Evolutionary conservation across 2,329 filamentous ascomycete species (phyloP), one percentile per base, ranked within the genome.

Genomic region (Alternaria postmessia): DNA sequence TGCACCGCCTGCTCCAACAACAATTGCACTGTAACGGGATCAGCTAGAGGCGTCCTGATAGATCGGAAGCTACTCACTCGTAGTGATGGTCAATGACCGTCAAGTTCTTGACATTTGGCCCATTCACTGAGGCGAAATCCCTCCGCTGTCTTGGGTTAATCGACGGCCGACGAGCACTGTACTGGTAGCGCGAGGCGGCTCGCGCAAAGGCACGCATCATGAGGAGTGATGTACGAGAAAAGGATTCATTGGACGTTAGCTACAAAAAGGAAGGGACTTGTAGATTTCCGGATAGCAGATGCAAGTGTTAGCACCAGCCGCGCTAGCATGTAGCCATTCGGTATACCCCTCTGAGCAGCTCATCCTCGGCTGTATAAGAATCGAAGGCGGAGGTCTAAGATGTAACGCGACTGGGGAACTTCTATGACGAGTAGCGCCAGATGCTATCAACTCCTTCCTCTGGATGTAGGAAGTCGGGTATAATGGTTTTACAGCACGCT

Each of bases 1-100:
- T 62, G 87, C 86, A 72, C 87, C 87, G 63, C 87, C 87, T 62
- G 87, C 87, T 43, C 80, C 79, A 20, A 82, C 75, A 14, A 82
- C 80, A 36, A 82, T 79, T 24, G 80, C 79, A 71, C 75, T 76
- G 46, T n/a, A 8, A 2, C 0, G 20, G 34, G 1, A 54, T 70
- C 46, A 70, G 58, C 20, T 38, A 34, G 8, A 6, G 20, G 8
- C 28, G 7, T 4, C 9, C n/a, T 8, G 3, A 32, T 36, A 26
- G 4, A 43, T 24, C 18, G 7, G 48, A 7, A 8, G 16, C 1
- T 7, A 7, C 63, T 26, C 67, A 77, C 75, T 77, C 75, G 54
- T 78, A 78, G 42, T 77, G 68, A 44, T 77, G 75, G 32, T 78
- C 74, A 36, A 78, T 66, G 12, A 77, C 65, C 1, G 71, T 72